Base-by-base conservation (phyloP, 2,329 filamentous ascomycete genomes). In the Sordariomycetes sp. region DNA sequence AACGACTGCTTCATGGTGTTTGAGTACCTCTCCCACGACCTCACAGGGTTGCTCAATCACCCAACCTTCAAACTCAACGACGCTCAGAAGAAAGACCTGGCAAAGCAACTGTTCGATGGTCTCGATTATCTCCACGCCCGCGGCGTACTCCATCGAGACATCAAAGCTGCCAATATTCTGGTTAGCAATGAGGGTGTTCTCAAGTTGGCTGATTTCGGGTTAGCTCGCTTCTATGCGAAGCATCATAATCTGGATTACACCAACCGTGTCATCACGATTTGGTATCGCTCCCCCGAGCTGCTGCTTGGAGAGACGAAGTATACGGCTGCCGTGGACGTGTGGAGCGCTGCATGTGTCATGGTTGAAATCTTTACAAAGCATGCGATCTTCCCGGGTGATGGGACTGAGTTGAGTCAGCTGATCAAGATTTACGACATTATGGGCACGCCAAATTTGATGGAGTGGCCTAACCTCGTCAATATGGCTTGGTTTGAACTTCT, bases 1-100 rank as follows among this genome's bases (percentile, higher is more conserved):
- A 96, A 96, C 46, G 88, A 96, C 58, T 98, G 92, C 57, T 98
- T 94, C 60, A 98, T 98, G 92, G 92, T 98, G 4, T 98, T 98
- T 44, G 92, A 98, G 56, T 98, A 98, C 53, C 71, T 96, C 21
- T 90, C 92, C 2, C 92, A 98, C 55, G 92, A 98, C 55, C 66
- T 98, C 40, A 98, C 92, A 3, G 92, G 92, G 11, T 68, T 98
- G 21, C 75, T 98, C 40, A 96, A 96, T 49, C 92, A 98, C 50
- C 92, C 92, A 0, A 82, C 82, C 0, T 98, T 94, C 60, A 81
- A 80, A 39, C 73, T 98, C 11, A 83, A 92, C 24, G 64, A 78
- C 4, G 77, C 82, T 0, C 88, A 96, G 55, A 93, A 87, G 60
- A 98, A 98, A 58, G 79, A 98, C 53, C 70, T 98, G 21, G 86